Evolutionary conservation across 2,329 filamentous ascomycete genomes (phyloP), one percentile per base, ranked within the genome.

Genomic region (Metarhizium sp.): DNA sequence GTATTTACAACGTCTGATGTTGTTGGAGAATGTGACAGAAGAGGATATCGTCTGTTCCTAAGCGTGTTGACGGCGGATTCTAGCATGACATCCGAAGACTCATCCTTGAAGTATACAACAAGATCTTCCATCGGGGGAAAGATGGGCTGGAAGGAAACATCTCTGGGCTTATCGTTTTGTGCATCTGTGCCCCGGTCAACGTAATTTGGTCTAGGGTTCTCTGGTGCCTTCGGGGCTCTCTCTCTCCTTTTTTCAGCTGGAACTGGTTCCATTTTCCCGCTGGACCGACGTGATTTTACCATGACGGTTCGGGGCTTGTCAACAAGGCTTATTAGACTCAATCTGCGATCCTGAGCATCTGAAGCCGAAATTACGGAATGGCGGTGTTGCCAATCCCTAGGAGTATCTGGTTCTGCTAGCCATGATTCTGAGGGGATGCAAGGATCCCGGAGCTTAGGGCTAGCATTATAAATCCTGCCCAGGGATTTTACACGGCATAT

Each of bases 81-180:
- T 1, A 84, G 65, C 0, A 77, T 62, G 2, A 64, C 57, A 57
- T 79, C 72, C 0, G 65, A 63, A 1, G 67, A 64, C 2, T 74
- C 73, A 8, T 75, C 72, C 14, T 74, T 76, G 55, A 85, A 75
- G 49, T 79, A 72, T 29, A 86, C 70, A 2, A 84, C 72, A 1
- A 84, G 63, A 58, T 86, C 78, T 61, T 86, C 83, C 0, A 72
- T 61, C 46, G 81, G 66, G 0, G 78, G 75, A 25, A 86, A 69
- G 0, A 82, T 72, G 1, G 77, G 70, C 38, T 73, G 68, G 43
- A 74, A 73, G 0, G 63, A 48, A 3, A 32, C 54, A 16, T 62
- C 56, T 8, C 65, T 54, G 7, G 57, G 45, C 14, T 58, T 30
- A 14, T 64, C 54, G 2, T 68, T 60, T 6, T 63, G 64, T 1